Percentiles rank a stretch among this genome's conserved stretches.
phyloP scores from a whole-genome alignment of 805 yeast genomes.

The Candida nanaspora region DNA sequence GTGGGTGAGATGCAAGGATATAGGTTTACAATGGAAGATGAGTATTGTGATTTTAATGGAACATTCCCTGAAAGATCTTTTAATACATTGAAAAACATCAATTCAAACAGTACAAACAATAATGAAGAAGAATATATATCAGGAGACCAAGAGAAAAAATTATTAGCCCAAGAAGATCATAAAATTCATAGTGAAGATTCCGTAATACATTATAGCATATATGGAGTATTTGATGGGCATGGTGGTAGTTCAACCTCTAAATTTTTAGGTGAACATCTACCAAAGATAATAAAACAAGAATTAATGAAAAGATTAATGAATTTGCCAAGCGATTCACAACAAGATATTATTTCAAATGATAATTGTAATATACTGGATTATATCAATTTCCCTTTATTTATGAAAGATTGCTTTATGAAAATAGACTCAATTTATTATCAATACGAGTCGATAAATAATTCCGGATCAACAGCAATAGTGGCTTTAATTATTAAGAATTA shows the following conservation, averaged over 20 bases:
- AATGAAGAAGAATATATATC: conserved; percentile 22
- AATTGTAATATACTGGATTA: conserved; percentile 10
- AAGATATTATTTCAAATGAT: conserved; percentile 5
- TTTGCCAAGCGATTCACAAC: conserved; percentile 10
- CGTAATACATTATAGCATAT: conserved; percentile 28
- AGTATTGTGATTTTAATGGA: conserved; percentile 44
- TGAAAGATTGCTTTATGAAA: conserved; percentile 37
- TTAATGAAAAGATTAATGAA: conserved; percentile 10
- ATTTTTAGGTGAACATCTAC: conserved; percentile 38
- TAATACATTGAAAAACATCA: conserved; percentile 9
- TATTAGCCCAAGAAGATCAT: not conserved
- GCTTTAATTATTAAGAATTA: conserved; percentile 35
- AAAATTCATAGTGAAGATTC: conserved; percentile 7
- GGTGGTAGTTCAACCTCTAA: conserved; percentile 64
- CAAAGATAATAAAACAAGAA: conserved; percentile 13
- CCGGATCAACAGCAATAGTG: conserved; percentile 50
- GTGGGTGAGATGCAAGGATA: conserved; percentile 78
- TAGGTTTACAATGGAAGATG: conserved; percentile 69
- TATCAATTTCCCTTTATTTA: conserved; percentile 20
- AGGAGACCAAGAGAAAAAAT: conserved; percentile 15
- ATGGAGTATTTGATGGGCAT: conserved; percentile 79
- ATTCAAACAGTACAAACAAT: no score
- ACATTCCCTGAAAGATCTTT: conserved; percentile 28
- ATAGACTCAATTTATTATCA: conserved; percentile 38
- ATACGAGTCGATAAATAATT: conserved; percentile 25